Percentiles rank a stretch among this genome's conserved stretches.
Conservation (phyloP, 306 rosid genomes). For the Malus fusca region DNA sequence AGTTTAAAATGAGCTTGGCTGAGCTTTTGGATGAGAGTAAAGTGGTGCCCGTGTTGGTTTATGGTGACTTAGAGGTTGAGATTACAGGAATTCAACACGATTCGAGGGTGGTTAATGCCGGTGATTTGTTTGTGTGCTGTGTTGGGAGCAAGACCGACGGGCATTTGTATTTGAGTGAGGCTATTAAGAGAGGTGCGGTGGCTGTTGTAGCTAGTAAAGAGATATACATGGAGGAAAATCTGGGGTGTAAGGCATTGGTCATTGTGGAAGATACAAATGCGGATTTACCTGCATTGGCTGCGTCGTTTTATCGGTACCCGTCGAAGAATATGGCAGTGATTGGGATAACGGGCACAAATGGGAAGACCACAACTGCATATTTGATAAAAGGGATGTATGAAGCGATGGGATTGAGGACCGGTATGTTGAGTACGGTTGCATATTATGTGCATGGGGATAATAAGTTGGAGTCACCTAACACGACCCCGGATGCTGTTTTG, state of each 20-base stretch:
- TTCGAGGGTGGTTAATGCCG: constrained; percentile 58
- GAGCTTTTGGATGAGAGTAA: constrained; percentile 93
- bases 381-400: constrained; percentile 87
- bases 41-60: constrained; percentile 82
- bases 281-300: constrained; percentile 67
- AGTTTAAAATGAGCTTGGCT: constrained; percentile 73
- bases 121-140: constrained; percentile 80
- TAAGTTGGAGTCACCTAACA: constrained; percentile 54
- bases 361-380: constrained; percentile 69
- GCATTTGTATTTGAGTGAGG: constrained; percentile 69
- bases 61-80: constrained; percentile 77
- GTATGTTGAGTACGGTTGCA: constrained; percentile 77
- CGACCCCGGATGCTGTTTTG: constrained; percentile 59
- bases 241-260: constrained; percentile 88
- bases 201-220: constrained; percentile 92
- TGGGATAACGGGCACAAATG: constrained; percentile 73
- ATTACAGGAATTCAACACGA: constrained; percentile 90
- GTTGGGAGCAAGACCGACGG: constrained; percentile 64
- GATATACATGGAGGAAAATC: constrained; percentile 75
- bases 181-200: constrained; percentile 90
- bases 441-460: constrained; percentile 77
- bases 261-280: constrained; percentile 82
- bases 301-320: constrained; percentile 72
- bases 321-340: constrained; percentile 80
- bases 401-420: constrained; percentile 80